These are phyloP conservation scores for Cyberlindnera xylosilytica DNA, from an alignment of 805 yeast genomes.

Conservation along the genomic window DNA sequence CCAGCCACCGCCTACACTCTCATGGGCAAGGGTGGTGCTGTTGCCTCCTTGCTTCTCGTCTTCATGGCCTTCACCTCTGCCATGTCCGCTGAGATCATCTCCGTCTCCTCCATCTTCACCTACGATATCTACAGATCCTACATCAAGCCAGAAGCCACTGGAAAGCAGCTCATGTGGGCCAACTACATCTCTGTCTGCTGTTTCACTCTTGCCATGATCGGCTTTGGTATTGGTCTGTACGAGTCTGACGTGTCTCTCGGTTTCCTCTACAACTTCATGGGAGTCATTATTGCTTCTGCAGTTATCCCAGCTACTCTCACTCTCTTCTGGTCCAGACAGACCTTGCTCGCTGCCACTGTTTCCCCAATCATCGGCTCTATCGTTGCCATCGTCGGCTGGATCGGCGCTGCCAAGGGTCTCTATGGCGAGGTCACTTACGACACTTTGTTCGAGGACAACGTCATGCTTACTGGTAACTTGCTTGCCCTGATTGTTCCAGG, in stretches of 20 bases:
- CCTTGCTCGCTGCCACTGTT: slow-evolving; percentile 61
- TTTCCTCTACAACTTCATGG: slow-evolving; percentile 84
- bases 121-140: slow-evolving; percentile 84
- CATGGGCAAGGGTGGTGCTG: slow-evolving; percentile 87
- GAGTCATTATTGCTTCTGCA: slow-evolving; percentile 82
- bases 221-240: slow-evolving; percentile 75
- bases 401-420: slow-evolving; percentile 44
- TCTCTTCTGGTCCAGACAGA: slow-evolving; percentile 61
- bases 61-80: slow-evolving; percentile 95
- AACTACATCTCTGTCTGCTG: slow-evolving; percentile 23
- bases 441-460: slow-evolving; percentile 74
- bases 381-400: slow-evolving; percentile 71
- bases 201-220: slow-evolving; percentile 66
- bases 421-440: slow-evolving; percentile 43
- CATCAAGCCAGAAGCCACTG: slow-evolving; percentile 73
- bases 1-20: slow-evolving; percentile 72
- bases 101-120: slow-evolving; percentile 81
- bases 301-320: slow-evolving; percentile 75
- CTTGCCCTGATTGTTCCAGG: slow-evolving; percentile 76
- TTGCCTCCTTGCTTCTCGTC: slow-evolving; percentile 70
- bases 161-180: slow-evolving; percentile 59
- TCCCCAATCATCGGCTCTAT: slow-evolving; percentile 80
- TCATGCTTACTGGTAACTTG: slow-evolving; percentile 88
- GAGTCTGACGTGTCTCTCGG: slow-evolving; percentile 87
- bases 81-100: slow-evolving; percentile 85